Percentiles rank a stretch among this genome's conserved stretches.
phyloP scores from a whole-genome alignment of 345 rosid species.

The Pugionium dolabratum region DNA sequence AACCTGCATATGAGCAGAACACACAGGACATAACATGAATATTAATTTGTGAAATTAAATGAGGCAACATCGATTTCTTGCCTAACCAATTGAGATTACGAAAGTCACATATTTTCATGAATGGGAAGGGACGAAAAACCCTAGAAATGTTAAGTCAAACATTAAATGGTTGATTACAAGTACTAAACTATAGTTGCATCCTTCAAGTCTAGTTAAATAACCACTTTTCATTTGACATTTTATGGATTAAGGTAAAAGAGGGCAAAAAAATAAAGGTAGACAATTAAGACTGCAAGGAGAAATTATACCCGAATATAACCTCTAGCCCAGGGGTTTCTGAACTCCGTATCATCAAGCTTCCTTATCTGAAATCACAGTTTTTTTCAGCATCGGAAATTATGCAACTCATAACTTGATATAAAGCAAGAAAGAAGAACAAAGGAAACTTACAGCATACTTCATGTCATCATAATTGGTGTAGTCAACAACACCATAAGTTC shows the following conservation, averaged over 20 bases:
- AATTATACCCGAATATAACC: constrained; percentile 49
- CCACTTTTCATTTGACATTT: no score
- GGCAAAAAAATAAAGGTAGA: no score
- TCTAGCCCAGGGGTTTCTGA: constrained; percentile 58
- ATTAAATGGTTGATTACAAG: no score
- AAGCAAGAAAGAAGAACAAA: constrained; percentile 9
- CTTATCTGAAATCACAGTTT: constrained; percentile 46
- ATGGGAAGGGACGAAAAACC: no score
- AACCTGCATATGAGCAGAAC: constrained; percentile 50
- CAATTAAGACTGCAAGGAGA: background rate
- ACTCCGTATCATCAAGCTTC: constrained; percentile 84
- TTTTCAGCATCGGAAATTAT: background rate
- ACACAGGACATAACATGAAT: background rate
- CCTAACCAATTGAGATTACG: background rate
- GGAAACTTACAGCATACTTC: constrained; percentile 85
- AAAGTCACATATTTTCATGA: background rate
- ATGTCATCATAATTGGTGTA: constrained; percentile 90
- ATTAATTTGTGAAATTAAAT: no score
- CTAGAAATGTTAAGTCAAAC: no score
- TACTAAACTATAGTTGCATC: no score
- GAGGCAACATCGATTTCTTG: background rate
- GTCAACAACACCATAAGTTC: constrained; percentile 91
- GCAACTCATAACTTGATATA: background rate
- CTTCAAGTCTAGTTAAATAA: background rate
- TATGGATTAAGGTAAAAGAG: no score